Evolutionary conservation across 2,329 filamentous ascomycete genomes (phyloP), one percentile per base, ranked within the genome.

Genomic region (Colletotrichum nymphaeae): DNA sequence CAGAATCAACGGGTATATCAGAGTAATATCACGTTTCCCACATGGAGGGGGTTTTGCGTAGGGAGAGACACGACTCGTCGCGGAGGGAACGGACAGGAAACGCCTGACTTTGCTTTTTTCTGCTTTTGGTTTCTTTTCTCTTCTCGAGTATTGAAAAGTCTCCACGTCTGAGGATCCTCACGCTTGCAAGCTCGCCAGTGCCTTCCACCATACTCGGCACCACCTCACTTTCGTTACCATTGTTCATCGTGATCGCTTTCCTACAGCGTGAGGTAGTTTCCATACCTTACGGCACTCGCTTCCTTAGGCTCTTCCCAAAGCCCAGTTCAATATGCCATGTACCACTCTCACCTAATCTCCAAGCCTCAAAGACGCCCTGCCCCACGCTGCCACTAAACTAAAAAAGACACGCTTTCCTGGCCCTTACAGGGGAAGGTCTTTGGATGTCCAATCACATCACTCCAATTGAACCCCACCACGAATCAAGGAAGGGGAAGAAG

Each of bases 161-260:
- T 63, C 59, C 59, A 63, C 37, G 59, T n/a, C 42, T 4, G 59
- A 63, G 59, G 59, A 49, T n/a, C 59, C 59, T 19, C 46, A 14
- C 26, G 26, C 9, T n/a, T 60, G 14, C n/a, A 26, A 49, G 24
- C 28, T 22, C 9, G 59, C 59, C 37, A n/a, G 24, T 30, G 16
- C 24, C 37, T 30, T 9, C 46, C 46, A 35, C 24, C 22, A 9
- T 6, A 24, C 7, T 22, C 14, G 19, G 8, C 46, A 35, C 37
- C 28, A 16, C 12, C 46, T 37, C 12, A 19, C 26, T 63, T 32
- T 26, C 59, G 28, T 35, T 52, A 4, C 22, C 58, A 12, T 60
- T 1, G 49, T 30, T 2, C 32, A 19, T 32, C 9, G 22, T 11
- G 9, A 24, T 22, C 32, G 12, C 19, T 19, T 19, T 62, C 35